Base-by-base conservation (phyloP, 2,329 filamentous ascomycete genomes). In the Emydomyces testavorans region DNA sequence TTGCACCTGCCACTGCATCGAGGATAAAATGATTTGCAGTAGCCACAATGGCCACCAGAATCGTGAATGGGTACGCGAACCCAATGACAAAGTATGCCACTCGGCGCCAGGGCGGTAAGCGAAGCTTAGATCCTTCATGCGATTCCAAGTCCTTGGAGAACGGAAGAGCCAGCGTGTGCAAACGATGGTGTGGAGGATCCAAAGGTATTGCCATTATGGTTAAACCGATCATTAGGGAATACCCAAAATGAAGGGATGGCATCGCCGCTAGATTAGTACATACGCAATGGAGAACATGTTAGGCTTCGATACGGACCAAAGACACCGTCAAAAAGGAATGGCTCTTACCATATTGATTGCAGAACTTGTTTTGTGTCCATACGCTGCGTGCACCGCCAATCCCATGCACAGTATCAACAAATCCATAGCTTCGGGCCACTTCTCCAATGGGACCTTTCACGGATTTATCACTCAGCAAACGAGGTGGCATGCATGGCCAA, bases 191-290 rank as follows among this genome's bases (percentile, higher is more conserved):
- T 18, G 74, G 67, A 20, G 74, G 70, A 7, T 73, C 65, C 1
- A 85, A 67, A 1, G 82, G 82, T 39, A 85, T 75, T 1, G 76
- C 78, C 55, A 77, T 75, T 49, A 85, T 73, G 3, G 82, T 85
- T 10, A 85, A 65, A 6, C 82, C 82, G 58, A 86, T 79, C 57
- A 86, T 74, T 24, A 86, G 74, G 2, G 80, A 82, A 66, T 86
- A 86, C 2, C 82, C 82, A 58, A 86, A 86, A 62, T 86, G 82
- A 13, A 86, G 71, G 0, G 79, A 83, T 1, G 82, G 82, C 82
- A 86, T 86, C 6, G 82, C 82, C 47, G 79, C 78, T 79, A 41
- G 15, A 51, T 42, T 43, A 28, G 37, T 42, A 37, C 36, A 29
- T 37, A 15, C n/a, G n/a, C n/a, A n/a, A n/a, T n/a, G n/a, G n/a